A percentile compares a stretch with the other conserved stretches of the same genome.
Conservation (phyloP, 768 basidiomycete species). For the Paxillus ammoniavirescens region DNA sequence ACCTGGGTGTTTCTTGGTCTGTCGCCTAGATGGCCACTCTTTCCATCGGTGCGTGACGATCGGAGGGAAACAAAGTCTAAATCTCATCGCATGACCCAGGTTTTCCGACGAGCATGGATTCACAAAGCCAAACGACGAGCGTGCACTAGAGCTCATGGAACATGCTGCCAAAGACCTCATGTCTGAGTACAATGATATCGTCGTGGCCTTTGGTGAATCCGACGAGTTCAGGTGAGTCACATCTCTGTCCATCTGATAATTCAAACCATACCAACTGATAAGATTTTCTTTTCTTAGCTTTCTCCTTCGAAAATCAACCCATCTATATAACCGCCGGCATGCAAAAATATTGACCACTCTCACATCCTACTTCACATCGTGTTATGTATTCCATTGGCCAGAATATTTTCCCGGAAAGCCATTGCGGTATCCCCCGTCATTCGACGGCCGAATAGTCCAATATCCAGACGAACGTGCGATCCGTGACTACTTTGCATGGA, state of each 20-base stretch:
- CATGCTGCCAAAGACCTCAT: constrained; percentile 80
- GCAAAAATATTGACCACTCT: constrained; percentile 85
- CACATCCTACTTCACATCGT: constrained; percentile 87
- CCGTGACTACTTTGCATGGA: constrained; percentile 93
- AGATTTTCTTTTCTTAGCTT: constrained; percentile 53
- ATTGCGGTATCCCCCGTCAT: constrained; percentile 83
- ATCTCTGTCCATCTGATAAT: not conserved
- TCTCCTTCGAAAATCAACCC: constrained; percentile 70
- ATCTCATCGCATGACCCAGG: constrained; percentile 36
- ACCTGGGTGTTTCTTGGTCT: constrained; percentile 79
- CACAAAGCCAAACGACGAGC: constrained; percentile 86
- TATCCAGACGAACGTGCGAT: constrained; percentile 75
- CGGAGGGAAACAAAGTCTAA: not conserved
- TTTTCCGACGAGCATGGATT: constrained; percentile 86
- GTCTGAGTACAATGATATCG: constrained; percentile 78
- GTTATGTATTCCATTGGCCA: constrained; percentile 86
- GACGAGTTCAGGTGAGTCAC: constrained; percentile 86
- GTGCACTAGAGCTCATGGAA: constrained; percentile 91
- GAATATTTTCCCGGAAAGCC: constrained; percentile 71
- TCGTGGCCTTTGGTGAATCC: constrained; percentile 92
- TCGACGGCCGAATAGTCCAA: constrained; percentile 84
- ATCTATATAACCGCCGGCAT: constrained; percentile 80
- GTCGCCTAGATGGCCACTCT: constrained; percentile 88
- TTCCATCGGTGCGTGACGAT: constrained; percentile 75
- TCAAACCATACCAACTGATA: not conserved